Evolutionary conservation across 2,329 filamentous ascomycete genomes (phyloP).

Genomic region (Trichoderma atrobrunneum): DNA sequence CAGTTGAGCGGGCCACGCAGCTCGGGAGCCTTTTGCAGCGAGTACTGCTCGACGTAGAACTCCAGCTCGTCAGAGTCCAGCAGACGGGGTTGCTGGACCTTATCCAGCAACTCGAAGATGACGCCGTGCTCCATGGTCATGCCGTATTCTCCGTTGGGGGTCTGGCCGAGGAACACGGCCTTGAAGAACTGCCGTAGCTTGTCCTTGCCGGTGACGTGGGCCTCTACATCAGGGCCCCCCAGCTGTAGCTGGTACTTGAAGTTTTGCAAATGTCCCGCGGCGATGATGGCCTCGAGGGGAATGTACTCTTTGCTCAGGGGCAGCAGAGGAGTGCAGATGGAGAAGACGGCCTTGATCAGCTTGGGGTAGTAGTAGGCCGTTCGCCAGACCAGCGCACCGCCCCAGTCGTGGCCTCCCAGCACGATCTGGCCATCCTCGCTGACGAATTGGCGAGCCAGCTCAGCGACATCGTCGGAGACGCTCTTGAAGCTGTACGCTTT

Average conservation of each 20-base stretch:
- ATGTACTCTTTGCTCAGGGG: conserved; percentile 52
- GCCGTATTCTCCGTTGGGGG: conserved; percentile 51
- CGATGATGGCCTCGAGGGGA: conserved; percentile 59
- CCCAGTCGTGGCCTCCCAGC: conserved; percentile 92
- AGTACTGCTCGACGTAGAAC: conserved; percentile 71
- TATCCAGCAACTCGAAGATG: conserved; percentile 59
- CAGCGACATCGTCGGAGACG: conserved; percentile 71
- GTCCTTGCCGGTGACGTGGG: conserved; percentile 52
- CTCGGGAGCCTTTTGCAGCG: conserved; percentile 54
- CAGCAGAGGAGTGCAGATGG: conserved; percentile 73
- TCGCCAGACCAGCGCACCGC: conserved; percentile 74
- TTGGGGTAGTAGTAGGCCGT: conserved; percentile 70
- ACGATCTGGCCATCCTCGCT: conserved; percentile 58
- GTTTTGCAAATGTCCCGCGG: conserved; percentile 55
- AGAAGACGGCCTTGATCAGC: conserved; percentile 72
- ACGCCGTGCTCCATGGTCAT: conserved; percentile 64
- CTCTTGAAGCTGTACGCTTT: conserved; percentile 68
- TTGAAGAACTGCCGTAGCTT: conserved; percentile 69
- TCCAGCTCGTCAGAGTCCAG: conserved; percentile 69
- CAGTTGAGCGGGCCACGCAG: conserved; percentile 81
- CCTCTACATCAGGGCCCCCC: conserved; percentile 63
- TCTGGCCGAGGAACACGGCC: conserved; percentile 65
- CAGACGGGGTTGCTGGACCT: conserved; percentile 55
- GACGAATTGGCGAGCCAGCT: conserved; percentile 59
- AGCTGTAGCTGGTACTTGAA: conserved; percentile 86